Evolutionary conservation across 345 rosid genomes (phyloP).

Genomic region (Diplotaxis tenuifolia): DNA sequence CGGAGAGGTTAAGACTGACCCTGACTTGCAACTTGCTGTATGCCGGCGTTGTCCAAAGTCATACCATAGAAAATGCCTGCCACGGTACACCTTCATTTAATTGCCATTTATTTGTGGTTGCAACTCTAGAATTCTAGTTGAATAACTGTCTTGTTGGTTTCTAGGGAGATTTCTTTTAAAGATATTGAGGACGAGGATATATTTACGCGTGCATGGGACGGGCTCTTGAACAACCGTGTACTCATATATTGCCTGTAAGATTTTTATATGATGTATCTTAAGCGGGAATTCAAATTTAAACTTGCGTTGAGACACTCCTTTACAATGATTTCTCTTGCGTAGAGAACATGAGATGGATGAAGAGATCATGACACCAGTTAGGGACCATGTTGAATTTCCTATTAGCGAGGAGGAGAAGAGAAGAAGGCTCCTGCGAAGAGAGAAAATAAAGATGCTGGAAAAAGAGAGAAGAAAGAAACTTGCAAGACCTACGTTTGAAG

Average conservation of each 20-base stretch:
- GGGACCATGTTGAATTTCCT: conserved; percentile 79
- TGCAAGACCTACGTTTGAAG: conserved; percentile 34
- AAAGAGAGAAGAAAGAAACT: conserved; percentile 35
- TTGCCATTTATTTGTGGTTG: conserved; percentile 5
- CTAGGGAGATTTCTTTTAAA: conserved; percentile 65
- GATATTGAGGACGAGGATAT: conserved; percentile 48
- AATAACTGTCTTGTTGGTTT: conserved; percentile 18
- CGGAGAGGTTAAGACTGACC: conserved; percentile 60
- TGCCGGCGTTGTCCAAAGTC: conserved; percentile 93
- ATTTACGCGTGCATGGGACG: conserved; percentile 75
- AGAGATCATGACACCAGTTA: conserved; percentile 64
- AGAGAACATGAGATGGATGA: conserved; percentile 78
- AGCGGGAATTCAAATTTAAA: conserved; percentile 5
- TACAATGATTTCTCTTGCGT: conserved; percentile 22
- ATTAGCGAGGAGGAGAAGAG: conserved; percentile 40
- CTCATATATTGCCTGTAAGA: conserved; percentile 90
- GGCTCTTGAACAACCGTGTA: conserved; percentile 63
- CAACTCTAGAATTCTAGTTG: background rate
- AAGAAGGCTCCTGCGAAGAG: conserved; percentile 33
- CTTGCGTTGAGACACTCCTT: conserved; percentile 24
- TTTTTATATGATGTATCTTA: background rate
- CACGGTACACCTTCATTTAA: conserved; percentile 47
- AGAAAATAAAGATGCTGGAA: conserved; percentile 38
- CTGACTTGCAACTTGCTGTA: conserved; percentile 71
- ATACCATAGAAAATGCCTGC: conserved; percentile 92